phyloP scores from a whole-genome alignment of 352 stramenopile genomes.

The Aphanomyces invadans region DNA sequence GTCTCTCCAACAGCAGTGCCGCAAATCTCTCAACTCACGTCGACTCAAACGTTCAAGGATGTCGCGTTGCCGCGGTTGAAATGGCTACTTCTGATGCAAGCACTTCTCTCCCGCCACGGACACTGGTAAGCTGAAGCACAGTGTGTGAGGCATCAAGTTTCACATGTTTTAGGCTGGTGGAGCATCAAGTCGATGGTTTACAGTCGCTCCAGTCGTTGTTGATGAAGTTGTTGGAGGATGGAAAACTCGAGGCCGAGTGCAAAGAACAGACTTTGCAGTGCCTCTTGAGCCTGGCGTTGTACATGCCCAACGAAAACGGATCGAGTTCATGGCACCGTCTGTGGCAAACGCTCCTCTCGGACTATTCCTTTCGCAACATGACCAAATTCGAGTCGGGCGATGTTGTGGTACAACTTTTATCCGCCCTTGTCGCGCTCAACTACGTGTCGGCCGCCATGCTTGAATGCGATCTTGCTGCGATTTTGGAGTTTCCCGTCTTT shows the following conservation, averaged over 20 bases:
- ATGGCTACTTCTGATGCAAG: slow-evolving; percentile 13
- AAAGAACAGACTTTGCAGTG: slow-evolving; percentile 5
- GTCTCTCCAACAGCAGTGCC: not conserved
- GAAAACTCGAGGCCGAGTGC: not conserved
- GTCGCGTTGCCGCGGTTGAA: not conserved
- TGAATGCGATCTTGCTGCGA: not conserved
- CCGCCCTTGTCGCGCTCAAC: not conserved
- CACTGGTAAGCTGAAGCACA: slow-evolving; percentile 8
- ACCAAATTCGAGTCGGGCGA: not conserved
- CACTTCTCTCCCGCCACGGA: slow-evolving; percentile 13
- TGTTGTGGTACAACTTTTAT: slow-evolving; percentile 8
- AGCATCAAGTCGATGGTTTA: not conserved
- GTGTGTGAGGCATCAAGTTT: not conserved
- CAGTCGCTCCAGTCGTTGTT: not conserved
- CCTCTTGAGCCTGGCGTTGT: not conserved
- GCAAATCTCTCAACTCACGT: not conserved
- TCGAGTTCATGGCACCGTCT: not conserved
- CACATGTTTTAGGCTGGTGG: not conserved
- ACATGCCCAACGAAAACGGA: not conserved
- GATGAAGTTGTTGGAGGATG: not conserved
- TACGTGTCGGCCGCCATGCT: not conserved
- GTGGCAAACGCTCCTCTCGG: not conserved
- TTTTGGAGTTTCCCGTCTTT: not conserved
- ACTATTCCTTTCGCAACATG: slow-evolving; percentile 4
- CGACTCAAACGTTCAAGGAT: slow-evolving; percentile 2